A percentile compares a stretch with the other conserved stretches of the same genome.
These are phyloP conservation scores for Cyclostephanos invisitatus DNA, from an alignment of 108 stramenopile genomes.

Conservation along the genomic window DNA sequence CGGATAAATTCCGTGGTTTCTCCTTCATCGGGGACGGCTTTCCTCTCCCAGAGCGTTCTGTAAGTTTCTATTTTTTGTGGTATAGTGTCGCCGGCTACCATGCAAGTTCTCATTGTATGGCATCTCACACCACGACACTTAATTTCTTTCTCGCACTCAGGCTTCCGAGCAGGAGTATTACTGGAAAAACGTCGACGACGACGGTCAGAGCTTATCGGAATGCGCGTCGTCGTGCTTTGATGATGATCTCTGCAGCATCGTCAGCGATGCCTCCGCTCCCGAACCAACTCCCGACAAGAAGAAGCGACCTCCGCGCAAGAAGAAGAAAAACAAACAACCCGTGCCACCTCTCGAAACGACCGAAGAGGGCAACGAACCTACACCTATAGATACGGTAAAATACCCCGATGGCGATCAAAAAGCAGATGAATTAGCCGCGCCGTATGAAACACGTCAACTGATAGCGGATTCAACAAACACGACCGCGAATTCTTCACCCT, in stretches of 20 bases:
- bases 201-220: constrained; percentile 80
- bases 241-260: constrained; percentile 30
- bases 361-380: constrained; percentile 35
- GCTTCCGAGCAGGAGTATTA: constrained; percentile 67
- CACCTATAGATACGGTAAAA: neutral
- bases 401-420: neutral
- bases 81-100: neutral
- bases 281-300: constrained; percentile 58
- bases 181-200: constrained; percentile 77
- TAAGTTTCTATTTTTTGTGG: neutral
- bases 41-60: constrained; percentile 65
- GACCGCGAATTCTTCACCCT: neutral
- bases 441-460: neutral
- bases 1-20: constrained; percentile 83
- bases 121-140: neutral
- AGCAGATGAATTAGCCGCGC: constrained; percentile 1
- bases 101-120: neutral
- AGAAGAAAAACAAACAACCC: constrained; percentile 71
- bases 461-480: neutral
- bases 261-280: constrained; percentile 23
- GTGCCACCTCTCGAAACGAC: constrained; percentile 44
- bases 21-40: constrained; percentile 86
- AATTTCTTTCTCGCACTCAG: neutral
- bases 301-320: constrained; percentile 77
- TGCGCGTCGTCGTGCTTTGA: constrained; percentile 65